Base-by-base conservation (phyloP, 768 basidiomycete genomes). In the Tulasnella sp. region DNA sequence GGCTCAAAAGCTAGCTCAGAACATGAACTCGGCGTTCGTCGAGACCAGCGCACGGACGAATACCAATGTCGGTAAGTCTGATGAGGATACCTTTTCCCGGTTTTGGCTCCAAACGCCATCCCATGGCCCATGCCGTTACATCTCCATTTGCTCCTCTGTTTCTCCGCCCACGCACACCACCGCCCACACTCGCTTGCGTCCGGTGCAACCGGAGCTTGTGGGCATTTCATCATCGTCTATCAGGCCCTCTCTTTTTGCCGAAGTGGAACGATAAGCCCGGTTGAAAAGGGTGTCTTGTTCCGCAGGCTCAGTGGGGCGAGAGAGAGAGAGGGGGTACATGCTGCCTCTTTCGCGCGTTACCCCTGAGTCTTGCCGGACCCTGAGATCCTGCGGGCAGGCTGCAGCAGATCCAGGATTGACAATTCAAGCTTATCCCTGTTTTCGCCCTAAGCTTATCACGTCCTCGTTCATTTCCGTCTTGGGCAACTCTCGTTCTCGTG, bases 41-140 rank as follows among this genome's bases (percentile, higher is more conserved):
- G 96, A 97, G 85, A 93, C 93, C 18, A 95, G 93, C 82, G 94
- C 96, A 46, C 93, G 93, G 88, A 87, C 89, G 78, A 93, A 95
- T 81, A 84, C 90, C 84, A 96, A 97, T 84, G 92, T 98, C 81
- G 90, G 95, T 95, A 81, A 84, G 95, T 91, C 61, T n/a, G 29
- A 26, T 1, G 11, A 5, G 18, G 37, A 72, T 40, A 20, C 71
- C 74, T 48, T 48, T 61, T 75, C 23, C 26, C 46, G 39, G 39
- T 20, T 75, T 48, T 48, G 48, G 6, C 46, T 26, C 57, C 57
- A 48, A 48, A 18, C 1, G 16, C 46, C 46, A 48, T 6, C 5
- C 61, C 61, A 67, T 67, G 61, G 29, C 61, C 29, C 35, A 35
- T 35, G 35, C 35, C 35, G 35, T 35, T 67, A 67, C 32, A 26